Base-by-base conservation (phyloP, 2,329 filamentous ascomycete genomes). In the Ilyonectria robusta region DNA sequence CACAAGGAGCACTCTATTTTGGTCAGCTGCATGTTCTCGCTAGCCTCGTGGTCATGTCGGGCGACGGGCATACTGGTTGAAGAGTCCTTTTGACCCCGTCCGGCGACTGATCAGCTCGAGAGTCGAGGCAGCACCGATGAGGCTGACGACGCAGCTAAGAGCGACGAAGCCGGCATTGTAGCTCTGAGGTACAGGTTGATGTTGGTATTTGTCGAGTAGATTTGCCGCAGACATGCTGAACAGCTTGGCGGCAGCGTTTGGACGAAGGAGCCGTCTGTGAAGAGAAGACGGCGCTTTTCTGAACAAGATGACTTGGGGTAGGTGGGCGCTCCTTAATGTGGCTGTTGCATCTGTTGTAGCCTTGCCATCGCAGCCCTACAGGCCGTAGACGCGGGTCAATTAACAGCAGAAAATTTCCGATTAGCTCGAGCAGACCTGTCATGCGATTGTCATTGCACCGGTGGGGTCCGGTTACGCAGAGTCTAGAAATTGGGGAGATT, bases 21-120 rank as follows among this genome's bases (percentile, higher is more conserved):
- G 58, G 61, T 69, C 1, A 46, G 42, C 44, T 58, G 53, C 35
- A 13, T 29, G 23, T 42, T 59, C 15, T 51, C 23, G 6, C 59
- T 48, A 61, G 10, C 62, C 1, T 26, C 4, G 1, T 26, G 26
- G 26, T 26, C 4, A 26, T 26, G 42, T 23, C 2, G 42, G 21
- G 29, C 17, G 23, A 42, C 47, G 35, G 74, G 74, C 85, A 62
- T 85, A 92, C 91, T 92, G 90, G 75, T 94, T 94, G 77, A 90
- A 89, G 60, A 87, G 79, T 8, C 92, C 92, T 76, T 88, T 88
- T 61, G 87, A 87, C 2, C 91, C 90, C 1, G 92, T 94, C 71
- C 93, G 86, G 65, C 93, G 85, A 77, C 96, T 93, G 58, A 97
- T 89, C 65, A 97, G 83, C 79, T 97, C 94, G 37, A 97, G 84